A percentile compares a stretch with the other conserved stretches of the same genome.
These are phyloP conservation scores for Pythium phragmitis DNA, from an alignment of 352 stramenopile species.

Conservation along the genomic window DNA sequence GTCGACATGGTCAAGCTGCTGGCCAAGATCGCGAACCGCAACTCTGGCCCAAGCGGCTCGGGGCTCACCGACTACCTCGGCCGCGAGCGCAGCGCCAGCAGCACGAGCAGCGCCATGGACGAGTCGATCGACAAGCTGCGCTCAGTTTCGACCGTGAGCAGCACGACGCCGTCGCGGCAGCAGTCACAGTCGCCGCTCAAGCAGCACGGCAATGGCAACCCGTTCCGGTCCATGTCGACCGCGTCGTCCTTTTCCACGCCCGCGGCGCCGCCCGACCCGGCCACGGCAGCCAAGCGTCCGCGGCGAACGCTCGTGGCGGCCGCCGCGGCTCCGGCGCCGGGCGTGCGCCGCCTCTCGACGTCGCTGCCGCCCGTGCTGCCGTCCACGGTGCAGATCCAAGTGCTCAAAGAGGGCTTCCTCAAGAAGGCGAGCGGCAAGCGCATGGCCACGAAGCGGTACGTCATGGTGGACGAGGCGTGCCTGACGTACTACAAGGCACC, in stretches of 20 bases:
- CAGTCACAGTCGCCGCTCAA: slow-evolving; percentile 27
- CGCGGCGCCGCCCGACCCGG: slow-evolving; percentile 12
- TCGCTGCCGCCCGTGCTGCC: slow-evolving; percentile 58
- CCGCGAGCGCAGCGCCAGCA: slow-evolving; percentile 65
- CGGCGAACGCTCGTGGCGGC: slow-evolving; percentile 72
- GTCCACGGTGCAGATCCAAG: slow-evolving; percentile 66
- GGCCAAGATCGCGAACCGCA: slow-evolving; percentile 83
- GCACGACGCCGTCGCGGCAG: slow-evolving; percentile 12
- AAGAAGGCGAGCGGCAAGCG: slow-evolving; percentile 81
- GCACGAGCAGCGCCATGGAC: slow-evolving; percentile 51
- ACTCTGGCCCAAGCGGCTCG: slow-evolving; percentile 49
- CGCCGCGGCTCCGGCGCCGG: slow-evolving; percentile 41
- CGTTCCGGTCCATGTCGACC: slow-evolving; percentile 27
- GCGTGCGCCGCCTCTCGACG: slow-evolving; percentile 43
- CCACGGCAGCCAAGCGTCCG: slow-evolving; percentile 24
- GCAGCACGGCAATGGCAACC: slow-evolving; percentile 6
- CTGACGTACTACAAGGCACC: slow-evolving; percentile 85
- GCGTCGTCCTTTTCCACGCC: slow-evolving; percentile 30
- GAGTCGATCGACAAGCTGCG: slow-evolving; percentile 58
- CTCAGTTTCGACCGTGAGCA: slow-evolving; percentile 25
- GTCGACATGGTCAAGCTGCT: slow-evolving; percentile 86
- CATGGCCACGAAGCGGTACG: slow-evolving; percentile 85
- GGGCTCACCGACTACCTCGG: slow-evolving; percentile 41
- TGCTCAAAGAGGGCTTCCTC: slow-evolving; percentile 84
- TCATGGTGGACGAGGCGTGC: slow-evolving; percentile 84